Evolutionary conservation across 768 basidiomycete species (phyloP).

Genomic region (Phylloporus scabripes): DNA sequence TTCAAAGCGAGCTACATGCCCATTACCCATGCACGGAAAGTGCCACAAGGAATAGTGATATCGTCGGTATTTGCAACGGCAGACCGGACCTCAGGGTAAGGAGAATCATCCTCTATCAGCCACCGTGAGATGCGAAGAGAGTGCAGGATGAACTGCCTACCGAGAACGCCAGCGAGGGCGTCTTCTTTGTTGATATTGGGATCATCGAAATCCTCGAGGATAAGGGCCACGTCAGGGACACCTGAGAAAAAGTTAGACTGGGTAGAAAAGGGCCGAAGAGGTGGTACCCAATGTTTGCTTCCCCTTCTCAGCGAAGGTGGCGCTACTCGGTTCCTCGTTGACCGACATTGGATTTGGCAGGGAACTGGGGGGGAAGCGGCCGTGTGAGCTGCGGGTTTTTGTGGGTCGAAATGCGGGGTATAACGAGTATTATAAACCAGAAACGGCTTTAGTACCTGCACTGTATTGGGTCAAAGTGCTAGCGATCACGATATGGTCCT

Average conservation of each 20-base stretch:
- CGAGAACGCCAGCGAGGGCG: conserved; percentile 23
- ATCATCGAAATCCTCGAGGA: conserved; percentile 30
- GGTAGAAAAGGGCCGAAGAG: neutral
- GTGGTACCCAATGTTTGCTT: conserved; percentile 11
- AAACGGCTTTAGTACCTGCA: neutral
- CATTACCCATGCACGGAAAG: conserved; percentile 57
- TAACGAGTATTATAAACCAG: neutral
- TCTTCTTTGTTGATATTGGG: conserved; percentile 33
- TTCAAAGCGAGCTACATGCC: conserved; percentile 26
- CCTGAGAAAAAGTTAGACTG: neutral
- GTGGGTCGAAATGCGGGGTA: conserved; percentile 2
- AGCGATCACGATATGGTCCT: neutral
- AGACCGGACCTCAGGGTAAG: conserved; percentile 46
- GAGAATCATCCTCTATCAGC: conserved; percentile 62
- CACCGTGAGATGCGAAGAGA: conserved; percentile 1
- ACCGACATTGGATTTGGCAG: conserved; percentile 15
- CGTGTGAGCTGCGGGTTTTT: conserved; percentile 8
- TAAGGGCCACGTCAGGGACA: conserved; percentile 1
- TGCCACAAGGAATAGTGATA: conserved; percentile 53
- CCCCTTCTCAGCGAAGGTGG: conserved; percentile 22
- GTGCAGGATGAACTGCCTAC: conserved; percentile 6
- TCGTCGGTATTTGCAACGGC: conserved; percentile 75
- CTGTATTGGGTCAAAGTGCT: too few species aligned
- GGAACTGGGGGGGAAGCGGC: neutral
- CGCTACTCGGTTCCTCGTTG: conserved; percentile 15